phyloP scores from a whole-genome alignment of 1,284 basidiomycete species.

The Cutaneotrichosporon mucoides region DNA sequence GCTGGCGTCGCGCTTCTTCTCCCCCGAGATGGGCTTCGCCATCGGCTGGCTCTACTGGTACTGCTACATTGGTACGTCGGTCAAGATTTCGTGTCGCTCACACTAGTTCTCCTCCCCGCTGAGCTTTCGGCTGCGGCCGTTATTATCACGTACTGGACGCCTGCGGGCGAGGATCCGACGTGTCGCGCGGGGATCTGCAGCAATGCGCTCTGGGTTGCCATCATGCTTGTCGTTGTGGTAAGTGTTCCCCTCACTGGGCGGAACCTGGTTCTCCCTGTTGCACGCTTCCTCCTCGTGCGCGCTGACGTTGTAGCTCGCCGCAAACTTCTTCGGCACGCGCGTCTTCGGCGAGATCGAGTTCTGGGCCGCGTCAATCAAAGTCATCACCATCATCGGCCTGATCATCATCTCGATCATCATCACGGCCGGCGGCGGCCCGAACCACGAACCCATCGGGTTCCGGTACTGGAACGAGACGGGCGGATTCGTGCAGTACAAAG shows the following conservation, averaged over 20 bases:
- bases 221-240: conserved; percentile 58
- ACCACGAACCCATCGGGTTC: conserved; percentile 47
- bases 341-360: conserved; percentile 49
- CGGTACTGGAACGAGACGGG: conserved; percentile 52
- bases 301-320: conserved; percentile 11
- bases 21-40: conserved; percentile 69
- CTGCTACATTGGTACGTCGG: conserved; percentile 48
- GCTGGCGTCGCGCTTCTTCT: conserved; percentile 58
- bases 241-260: too few relatives aligned
- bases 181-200: conserved; percentile 46
- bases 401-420: conserved; percentile 62
- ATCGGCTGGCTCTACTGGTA: conserved; percentile 81
- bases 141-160: conserved; percentile 68
- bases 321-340: conserved; percentile 40
- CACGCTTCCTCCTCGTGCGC: too few relatives aligned
- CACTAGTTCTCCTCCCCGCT: conserved; percentile 61
- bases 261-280: too few relatives aligned
- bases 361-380: conserved; percentile 58
- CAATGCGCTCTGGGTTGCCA: conserved; percentile 39
- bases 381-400: conserved; percentile 62
- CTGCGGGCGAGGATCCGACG: conserved; percentile 4
- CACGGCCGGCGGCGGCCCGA: conserved; percentile 52
- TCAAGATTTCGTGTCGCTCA: not conserved
- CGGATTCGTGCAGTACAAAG: conserved; percentile 49
- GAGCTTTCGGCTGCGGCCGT: conserved; percentile 73